A percentile compares a stretch with the other conserved stretches of the same genome.
Evolutionary conservation across 352 stramenopile species (phyloP).

Genomic region (Pythium volutum): DNA sequence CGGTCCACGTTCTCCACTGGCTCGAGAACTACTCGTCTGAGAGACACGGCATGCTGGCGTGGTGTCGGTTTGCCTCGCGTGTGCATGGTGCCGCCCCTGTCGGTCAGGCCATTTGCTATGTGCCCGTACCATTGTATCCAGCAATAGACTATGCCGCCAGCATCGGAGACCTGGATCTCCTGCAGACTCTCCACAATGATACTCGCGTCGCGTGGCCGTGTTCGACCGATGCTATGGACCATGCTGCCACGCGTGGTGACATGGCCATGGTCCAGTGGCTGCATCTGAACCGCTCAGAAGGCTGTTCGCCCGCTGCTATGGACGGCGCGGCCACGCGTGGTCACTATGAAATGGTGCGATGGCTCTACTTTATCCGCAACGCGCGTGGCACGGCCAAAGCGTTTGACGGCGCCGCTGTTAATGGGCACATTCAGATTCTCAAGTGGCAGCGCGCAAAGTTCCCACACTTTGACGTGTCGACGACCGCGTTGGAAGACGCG

Average conservation of each 20-base stretch:
- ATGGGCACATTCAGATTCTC: conserved; percentile 2
- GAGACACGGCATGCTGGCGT: background rate
- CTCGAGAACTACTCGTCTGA: background rate
- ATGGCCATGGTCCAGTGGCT: conserved; percentile 19
- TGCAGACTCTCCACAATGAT: conserved; percentile 1
- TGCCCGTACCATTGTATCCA: background rate
- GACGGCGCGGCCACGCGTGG: background rate
- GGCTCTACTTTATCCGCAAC: conserved; percentile 7
- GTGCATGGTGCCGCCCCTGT: background rate
- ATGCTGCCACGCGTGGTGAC: conserved; percentile 5
- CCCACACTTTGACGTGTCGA: background rate
- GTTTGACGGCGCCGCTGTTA: background rate
- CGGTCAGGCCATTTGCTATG: background rate
- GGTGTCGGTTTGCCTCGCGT: background rate
- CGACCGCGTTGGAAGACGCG: background rate
- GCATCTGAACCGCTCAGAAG: conserved; percentile 11
- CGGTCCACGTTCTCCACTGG: conserved; percentile 6
- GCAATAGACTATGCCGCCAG: conserved; percentile 11
- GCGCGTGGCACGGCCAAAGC: background rate
- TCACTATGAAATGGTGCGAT: conserved; percentile 12
- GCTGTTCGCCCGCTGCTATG: background rate
- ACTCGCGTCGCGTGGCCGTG: conserved; percentile 1
- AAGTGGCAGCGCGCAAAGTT: conserved; percentile 4
- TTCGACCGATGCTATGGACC: conserved; percentile 11
- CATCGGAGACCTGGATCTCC: conserved; percentile 1